Evolutionary conservation across 2,329 filamentous ascomycete genomes (phyloP), one percentile per base, ranked within the genome.

Genomic region (Aspergillus arachidicola): DNA sequence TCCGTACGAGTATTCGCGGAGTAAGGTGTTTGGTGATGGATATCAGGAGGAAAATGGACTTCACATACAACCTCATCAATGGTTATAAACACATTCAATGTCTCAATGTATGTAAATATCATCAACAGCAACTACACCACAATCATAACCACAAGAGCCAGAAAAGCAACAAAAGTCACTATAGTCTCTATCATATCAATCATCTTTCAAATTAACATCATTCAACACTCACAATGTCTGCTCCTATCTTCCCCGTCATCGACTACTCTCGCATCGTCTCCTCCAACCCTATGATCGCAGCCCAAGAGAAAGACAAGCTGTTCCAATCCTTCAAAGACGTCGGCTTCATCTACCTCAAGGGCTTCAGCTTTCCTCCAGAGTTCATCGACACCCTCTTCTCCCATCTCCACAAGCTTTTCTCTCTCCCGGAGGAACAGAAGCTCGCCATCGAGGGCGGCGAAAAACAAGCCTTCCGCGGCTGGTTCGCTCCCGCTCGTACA

Each of bases 291-390:
- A 19, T 26, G 14, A n/a, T 30, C 26, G 46, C 46, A 9, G 9
- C 46, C 46, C 14, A 55, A 10, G 60, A 62, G 46, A 62, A 62
- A 41, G 28, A 14, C 2, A 46, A 51, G 14, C 60, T 62, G 6
- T 62, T 58, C n/a, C 26, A 58, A 54, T 48, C 60, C 36, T 58
- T 62, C 55, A 23, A 50, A 19, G 46, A 54, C 16, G 60, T 62
- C 36, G 60, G 60, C 23, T 62, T 62, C 43, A 57, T 62, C 46
- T 62, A 62, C 48, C 60, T 62, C 11, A 30, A 48, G 46, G 58
- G 58, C 26, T 57, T 58, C 55, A 58, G 32, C 6, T 58, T 62
- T 38, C 55, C 60, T 4, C 46, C 48, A n/a, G 57, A 50, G 34
- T 56, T 57, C 21, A 48, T 48, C 10, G 34, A 54, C 1, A 62